A percentile compares a stretch with the other conserved stretches of the same genome.
Evolutionary conservation across 2,329 filamentous ascomycete genomes (phyloP).

Genomic region (Phyllosticta citriasiana): DNA sequence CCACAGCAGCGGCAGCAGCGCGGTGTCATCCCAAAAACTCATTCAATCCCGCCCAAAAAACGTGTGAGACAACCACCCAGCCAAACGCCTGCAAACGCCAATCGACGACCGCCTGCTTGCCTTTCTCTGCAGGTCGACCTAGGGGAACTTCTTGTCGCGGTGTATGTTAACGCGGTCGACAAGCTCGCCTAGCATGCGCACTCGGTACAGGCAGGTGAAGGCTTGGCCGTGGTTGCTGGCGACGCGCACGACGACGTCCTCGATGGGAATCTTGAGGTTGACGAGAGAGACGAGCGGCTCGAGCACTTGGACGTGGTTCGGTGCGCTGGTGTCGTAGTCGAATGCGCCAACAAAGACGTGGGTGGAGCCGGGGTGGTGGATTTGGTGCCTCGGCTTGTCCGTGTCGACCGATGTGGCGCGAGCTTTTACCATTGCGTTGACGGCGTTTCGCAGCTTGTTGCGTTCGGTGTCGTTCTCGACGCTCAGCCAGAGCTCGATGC

Average conservation of each 20-base stretch:
- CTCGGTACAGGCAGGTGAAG: constrained; percentile 38
- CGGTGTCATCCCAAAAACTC: too few relatives aligned
- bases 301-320: constrained; percentile 34
- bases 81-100: too few relatives aligned
- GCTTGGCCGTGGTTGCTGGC: constrained; percentile 34
- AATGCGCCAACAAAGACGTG: constrained; percentile 33
- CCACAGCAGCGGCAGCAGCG: too few relatives aligned
- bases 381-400: constrained; percentile 9
- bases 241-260: constrained; percentile 30
- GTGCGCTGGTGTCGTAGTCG: constrained; percentile 31
- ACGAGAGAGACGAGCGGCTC: constrained; percentile 20
- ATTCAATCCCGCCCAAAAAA: too few relatives aligned
- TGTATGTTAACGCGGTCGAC: background rate
- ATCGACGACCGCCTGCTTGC: too few relatives aligned
- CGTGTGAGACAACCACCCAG: too few relatives aligned
- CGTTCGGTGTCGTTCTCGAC: constrained; percentile 13
- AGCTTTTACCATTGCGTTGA: background rate
- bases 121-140: too few relatives aligned
- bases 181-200: constrained; percentile 32
- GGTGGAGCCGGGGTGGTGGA: constrained; percentile 9
- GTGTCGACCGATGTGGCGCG: constrained; percentile 1
- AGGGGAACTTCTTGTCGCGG: background rate
- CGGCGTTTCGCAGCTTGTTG: background rate
- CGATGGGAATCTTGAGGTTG: constrained; percentile 17
- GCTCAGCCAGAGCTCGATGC: constrained; percentile 37